Evolutionary conservation across 2,329 filamentous ascomycete species (phyloP).

Genomic region (Penicillium thymicola): DNA sequence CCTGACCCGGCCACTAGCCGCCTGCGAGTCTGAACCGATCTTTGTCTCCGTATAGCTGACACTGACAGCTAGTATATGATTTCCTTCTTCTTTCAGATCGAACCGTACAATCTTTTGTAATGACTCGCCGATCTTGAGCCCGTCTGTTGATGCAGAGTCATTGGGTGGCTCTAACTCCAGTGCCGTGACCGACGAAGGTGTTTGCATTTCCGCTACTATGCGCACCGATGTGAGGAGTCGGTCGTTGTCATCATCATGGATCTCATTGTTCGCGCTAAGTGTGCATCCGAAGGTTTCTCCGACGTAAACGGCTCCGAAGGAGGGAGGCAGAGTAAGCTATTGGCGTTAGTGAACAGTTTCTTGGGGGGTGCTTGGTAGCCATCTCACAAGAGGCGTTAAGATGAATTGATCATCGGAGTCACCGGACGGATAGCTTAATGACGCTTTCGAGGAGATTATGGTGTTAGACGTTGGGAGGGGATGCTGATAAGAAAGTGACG

Average conservation of each 20-base stretch:
- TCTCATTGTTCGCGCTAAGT: slow-evolving; percentile 91
- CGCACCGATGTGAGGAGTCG: slow-evolving; percentile 68
- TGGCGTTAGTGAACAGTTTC: slow-evolving; percentile 11
- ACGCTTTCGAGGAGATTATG: slow-evolving; percentile 59
- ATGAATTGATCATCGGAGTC: slow-evolving; percentile 52
- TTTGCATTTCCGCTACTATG: slow-evolving; percentile 93
- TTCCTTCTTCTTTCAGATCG: slow-evolving; percentile 89
- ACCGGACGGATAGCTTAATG: slow-evolving; percentile 66
- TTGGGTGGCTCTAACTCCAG: slow-evolving; percentile 53
- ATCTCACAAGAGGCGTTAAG: slow-evolving; percentile 52
- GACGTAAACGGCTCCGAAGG: slow-evolving; percentile 92
- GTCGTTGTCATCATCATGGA: slow-evolving; percentile 40
- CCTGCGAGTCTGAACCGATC: slow-evolving; percentile 42
- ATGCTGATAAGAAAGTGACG: slow-evolving; percentile 46
- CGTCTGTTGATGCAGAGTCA: slow-evolving; percentile 46
- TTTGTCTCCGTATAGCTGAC: slow-evolving; percentile 90
- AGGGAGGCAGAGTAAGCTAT: slow-evolving; percentile 75
- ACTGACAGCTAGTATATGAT: slow-evolving; percentile 88
- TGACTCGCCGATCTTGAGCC: slow-evolving; percentile 54
- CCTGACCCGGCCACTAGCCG: slow-evolving; percentile 62
- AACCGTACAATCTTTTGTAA: slow-evolving; percentile 80
- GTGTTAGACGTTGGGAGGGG: slow-evolving; percentile 46
- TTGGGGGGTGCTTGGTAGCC: neutral
- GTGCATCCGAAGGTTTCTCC: slow-evolving; percentile 95
- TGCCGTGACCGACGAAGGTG: slow-evolving; percentile 68